phyloP scores from a whole-genome alignment of 129 eudicot genomes.

The Escallonia herrerae region DNA sequence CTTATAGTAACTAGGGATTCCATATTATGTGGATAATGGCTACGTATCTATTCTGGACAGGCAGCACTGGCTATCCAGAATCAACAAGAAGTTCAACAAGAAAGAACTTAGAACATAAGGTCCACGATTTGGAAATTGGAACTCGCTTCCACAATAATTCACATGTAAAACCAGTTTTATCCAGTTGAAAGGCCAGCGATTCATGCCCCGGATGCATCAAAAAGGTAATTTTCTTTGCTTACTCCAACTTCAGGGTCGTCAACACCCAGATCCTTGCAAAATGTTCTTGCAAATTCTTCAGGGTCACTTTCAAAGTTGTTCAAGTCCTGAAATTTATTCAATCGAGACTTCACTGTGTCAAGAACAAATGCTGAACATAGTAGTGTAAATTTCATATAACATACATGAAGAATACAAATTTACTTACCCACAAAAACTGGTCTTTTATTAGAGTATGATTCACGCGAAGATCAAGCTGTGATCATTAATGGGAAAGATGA shows the following conservation, averaged over 20 bases:
- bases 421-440: conserved; percentile 91
- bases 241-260: conserved; percentile 99
- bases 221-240: conserved; percentile 18
- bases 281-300: conserved; percentile 88
- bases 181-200: not conserved
- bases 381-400: not conserved
- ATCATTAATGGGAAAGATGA: conserved; percentile 5
- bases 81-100: too few species aligned
- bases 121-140: too few species aligned
- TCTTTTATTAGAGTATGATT: conserved; percentile 84
- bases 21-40: too few species aligned
- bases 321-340: conserved; percentile 57
- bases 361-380: not conserved
- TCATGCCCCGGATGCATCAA: not conserved
- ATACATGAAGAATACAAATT: conserved; percentile 6
- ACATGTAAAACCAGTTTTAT: not conserved
- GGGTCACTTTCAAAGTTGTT: conserved; percentile 97
- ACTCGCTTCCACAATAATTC: too few species aligned
- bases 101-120: too few species aligned
- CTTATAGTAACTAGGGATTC: too few species aligned
- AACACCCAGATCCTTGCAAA: conserved; percentile 79
- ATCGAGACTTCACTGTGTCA: not conserved
- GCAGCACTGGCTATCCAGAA: too few species aligned
- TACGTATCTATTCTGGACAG: too few species aligned
- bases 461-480: conserved; percentile 91